A percentile compares a stretch with the other conserved stretches of the same genome.
phyloP scores from a whole-genome alignment of 306 rosid species.

The Oxytropis ochrocephala region DNA sequence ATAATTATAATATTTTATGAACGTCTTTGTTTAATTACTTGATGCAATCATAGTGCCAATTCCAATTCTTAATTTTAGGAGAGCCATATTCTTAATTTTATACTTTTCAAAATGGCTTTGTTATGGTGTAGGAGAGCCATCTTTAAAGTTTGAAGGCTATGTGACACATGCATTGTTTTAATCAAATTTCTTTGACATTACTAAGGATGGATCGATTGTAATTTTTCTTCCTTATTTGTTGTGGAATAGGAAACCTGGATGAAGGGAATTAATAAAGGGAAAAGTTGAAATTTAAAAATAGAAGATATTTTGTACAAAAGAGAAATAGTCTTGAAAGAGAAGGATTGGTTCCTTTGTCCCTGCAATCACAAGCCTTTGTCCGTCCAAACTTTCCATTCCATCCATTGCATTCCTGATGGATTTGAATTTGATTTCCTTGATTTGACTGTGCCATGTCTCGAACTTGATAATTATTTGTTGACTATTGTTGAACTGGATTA shows the following conservation, averaged over 20 bases:
- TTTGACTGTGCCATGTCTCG: background rate
- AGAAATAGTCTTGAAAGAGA: background rate
- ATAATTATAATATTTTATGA: background rate
- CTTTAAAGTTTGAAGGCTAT: background rate
- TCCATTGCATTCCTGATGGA: background rate
- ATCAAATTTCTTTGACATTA: background rate
- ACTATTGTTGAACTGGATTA: background rate
- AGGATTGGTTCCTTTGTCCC: background rate
- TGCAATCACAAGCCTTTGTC: background rate
- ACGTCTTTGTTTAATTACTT: conserved; percentile 5
- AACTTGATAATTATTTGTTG: conserved; percentile 8
- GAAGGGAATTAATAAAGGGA: background rate
- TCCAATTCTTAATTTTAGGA: no score
- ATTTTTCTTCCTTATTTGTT: background rate
- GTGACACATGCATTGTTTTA: background rate
- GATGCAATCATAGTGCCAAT: background rate
- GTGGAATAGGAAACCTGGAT: background rate
- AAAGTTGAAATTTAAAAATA: background rate
- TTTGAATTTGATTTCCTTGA: background rate
- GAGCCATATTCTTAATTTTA: conserved; percentile 8
- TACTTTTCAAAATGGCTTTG: background rate
- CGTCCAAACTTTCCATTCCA: background rate
- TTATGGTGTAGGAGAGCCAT: background rate
- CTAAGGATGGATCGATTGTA: background rate
- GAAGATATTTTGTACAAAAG: background rate